A percentile compares a stretch with the other conserved stretches of the same genome.
These are phyloP conservation scores for Porpolomopsis calyptriformis DNA, from an alignment of 768 basidiomycete species.

Conservation along the genomic window DNA sequence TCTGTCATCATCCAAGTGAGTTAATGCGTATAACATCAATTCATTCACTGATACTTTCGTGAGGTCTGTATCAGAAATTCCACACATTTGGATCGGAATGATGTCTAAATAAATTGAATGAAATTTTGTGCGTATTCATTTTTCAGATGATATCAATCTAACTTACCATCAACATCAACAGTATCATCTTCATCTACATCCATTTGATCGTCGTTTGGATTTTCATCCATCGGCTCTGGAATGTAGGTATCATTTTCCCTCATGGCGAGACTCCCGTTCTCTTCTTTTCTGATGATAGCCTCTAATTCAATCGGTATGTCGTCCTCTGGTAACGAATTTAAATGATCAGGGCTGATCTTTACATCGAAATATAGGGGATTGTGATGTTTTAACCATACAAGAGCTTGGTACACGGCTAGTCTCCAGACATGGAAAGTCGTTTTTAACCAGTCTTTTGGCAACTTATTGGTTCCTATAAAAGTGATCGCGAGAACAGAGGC, in stretches of 20 bases:
- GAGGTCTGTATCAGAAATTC: conserved; percentile 15
- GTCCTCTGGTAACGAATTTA: too few species aligned
- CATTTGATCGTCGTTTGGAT: background rate
- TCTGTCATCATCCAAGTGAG: background rate
- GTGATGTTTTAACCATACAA: conserved; percentile 27
- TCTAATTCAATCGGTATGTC: conserved; percentile 4
- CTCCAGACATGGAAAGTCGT: conserved; percentile 25
- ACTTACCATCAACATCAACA: background rate
- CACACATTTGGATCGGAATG: conserved; percentile 16
- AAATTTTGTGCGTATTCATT: too few species aligned
- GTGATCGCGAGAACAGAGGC: too few species aligned
- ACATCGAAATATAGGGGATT: conserved; percentile 25
- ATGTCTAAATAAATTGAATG: conserved; percentile 7
- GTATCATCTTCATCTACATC: background rate
- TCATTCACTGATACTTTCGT: conserved; percentile 5
- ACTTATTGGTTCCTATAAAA: too few species aligned
- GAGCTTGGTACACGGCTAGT: conserved; percentile 17
- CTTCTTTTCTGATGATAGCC: background rate
- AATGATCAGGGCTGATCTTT: conserved; percentile 11
- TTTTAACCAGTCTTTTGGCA: conserved; percentile 20
- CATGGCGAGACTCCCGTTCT: background rate
- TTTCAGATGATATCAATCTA: too few species aligned
- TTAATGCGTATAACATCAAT: conserved; percentile 13
- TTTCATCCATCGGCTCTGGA: conserved; percentile 1
- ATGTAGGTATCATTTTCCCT: too few species aligned